A percentile compares a stretch with the other conserved stretches of the same genome.
phyloP scores from a whole-genome alignment of 2,329 filamentous ascomycete genomes.

The Aspergillus aculeatus region DNA sequence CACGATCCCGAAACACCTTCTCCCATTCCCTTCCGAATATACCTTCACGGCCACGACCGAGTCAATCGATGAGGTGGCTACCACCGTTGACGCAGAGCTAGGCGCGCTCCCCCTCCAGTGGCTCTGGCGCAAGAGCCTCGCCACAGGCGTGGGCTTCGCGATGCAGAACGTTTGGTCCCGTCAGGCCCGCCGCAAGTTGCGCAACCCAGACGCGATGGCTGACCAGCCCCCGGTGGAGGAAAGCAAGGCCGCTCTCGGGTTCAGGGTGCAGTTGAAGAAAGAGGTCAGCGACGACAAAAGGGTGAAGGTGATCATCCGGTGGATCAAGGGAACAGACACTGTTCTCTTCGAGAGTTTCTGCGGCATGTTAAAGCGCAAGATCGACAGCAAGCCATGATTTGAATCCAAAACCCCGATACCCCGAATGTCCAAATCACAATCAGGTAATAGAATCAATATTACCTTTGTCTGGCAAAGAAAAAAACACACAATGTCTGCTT shows the following conservation, averaged over 20 bases:
- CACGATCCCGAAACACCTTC: slow-evolving; percentile 49
- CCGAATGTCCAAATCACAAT: neutral
- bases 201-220: slow-evolving; percentile 23
- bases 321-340: slow-evolving; percentile 72
- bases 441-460: neutral
- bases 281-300: slow-evolving; percentile 35
- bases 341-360: slow-evolving; percentile 83
- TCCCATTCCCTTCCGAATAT: slow-evolving; percentile 55
- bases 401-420: neutral
- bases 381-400: slow-evolving; percentile 26
- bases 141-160: slow-evolving; percentile 62
- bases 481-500: no score
- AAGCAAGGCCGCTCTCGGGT: slow-evolving; percentile 54
- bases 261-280: slow-evolving; percentile 54
- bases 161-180: slow-evolving; percentile 74
- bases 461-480: neutral
- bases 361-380: slow-evolving; percentile 68
- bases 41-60: slow-evolving; percentile 39
- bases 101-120: slow-evolving; percentile 61
- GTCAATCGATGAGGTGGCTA: slow-evolving; percentile 33
- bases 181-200: slow-evolving; percentile 63
- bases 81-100: slow-evolving; percentile 51
- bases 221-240: slow-evolving; percentile 35
- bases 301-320: slow-evolving; percentile 59
- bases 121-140: slow-evolving; percentile 57